A percentile compares a stretch with the other conserved stretches of the same genome.
phyloP scores from a whole-genome alignment of 2,329 filamentous ascomycete species.

The Cladosporium sp. region DNA sequence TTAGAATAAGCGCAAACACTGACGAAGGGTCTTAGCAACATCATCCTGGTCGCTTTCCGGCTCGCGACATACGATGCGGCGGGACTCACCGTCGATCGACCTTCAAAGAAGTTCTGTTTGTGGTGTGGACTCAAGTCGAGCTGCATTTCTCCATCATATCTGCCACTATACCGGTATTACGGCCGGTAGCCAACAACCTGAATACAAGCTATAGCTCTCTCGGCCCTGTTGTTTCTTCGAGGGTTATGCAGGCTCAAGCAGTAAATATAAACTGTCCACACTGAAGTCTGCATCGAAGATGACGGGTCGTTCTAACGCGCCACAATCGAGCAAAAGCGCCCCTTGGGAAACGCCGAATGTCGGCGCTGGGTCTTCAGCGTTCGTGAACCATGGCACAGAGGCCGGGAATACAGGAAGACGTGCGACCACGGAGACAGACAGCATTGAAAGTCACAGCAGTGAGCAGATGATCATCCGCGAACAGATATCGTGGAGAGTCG shows the following conservation, averaged over 20 bases:
- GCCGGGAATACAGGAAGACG: neutral
- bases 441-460: slow-evolving; percentile 5
- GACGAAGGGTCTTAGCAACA: slow-evolving; percentile 12
- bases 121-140: slow-evolving; percentile 25
- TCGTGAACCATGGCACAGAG: no score
- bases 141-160: slow-evolving; percentile 22
- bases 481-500: slow-evolving; percentile 9
- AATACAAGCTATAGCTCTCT: slow-evolving; percentile 26
- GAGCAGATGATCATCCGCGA: slow-evolving; percentile 13
- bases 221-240: slow-evolving; percentile 6
- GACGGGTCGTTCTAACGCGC: no score
- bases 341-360: no score
- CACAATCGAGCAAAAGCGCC: no score
- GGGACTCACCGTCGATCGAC: slow-evolving; percentile 16
- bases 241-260: neutral
- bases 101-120: slow-evolving; percentile 19
- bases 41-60: slow-evolving; percentile 20
- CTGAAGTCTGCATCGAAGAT: neutral
- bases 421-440: neutral
- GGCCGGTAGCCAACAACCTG: slow-evolving; percentile 20
- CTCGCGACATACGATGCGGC: slow-evolving; percentile 17
- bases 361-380: no score
- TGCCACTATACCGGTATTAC: slow-evolving; percentile 22
- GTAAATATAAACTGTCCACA: neutral
- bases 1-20: neutral